phyloP scores from a whole-genome alignment of 1,284 basidiomycete genomes.

The Chiua sp. region DNA sequence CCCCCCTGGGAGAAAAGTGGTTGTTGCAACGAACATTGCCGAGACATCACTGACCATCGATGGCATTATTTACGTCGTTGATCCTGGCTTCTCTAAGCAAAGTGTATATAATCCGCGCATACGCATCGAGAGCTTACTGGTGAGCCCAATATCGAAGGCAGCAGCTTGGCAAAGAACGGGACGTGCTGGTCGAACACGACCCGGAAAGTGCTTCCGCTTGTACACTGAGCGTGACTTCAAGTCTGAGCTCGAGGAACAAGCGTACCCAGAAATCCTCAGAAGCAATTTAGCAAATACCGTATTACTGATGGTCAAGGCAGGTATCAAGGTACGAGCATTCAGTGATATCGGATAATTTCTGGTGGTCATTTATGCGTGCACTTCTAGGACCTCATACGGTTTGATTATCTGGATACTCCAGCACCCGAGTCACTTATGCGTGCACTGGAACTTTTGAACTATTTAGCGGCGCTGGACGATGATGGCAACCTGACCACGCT shows the following conservation, averaged over 20 bases:
- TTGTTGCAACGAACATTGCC: constrained; percentile 97
- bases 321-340: constrained; percentile 63
- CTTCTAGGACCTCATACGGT: constrained; percentile 81
- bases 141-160: constrained; percentile 96
- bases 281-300: constrained; percentile 96
- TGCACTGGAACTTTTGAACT: constrained; percentile 94
- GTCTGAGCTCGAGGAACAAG: constrained; percentile 94
- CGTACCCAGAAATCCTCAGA: constrained; percentile 94
- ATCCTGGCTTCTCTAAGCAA: constrained; percentile 97
- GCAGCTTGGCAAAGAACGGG: constrained; percentile 97
- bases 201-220: constrained; percentile 96
- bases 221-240: constrained; percentile 99
- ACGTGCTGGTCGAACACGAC: constrained; percentile 94
- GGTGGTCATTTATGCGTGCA: constrained; percentile 1
- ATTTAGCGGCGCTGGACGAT: constrained; percentile 92
- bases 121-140: constrained; percentile 93
- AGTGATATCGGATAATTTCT: constrained; percentile 6
- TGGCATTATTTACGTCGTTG: constrained; percentile 98
- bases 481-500: constrained; percentile 91
- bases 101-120: constrained; percentile 98
- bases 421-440: constrained; percentile 99
- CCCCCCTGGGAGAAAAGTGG: constrained; percentile 91
- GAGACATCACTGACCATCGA: constrained; percentile 99
- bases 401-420: constrained; percentile 97
- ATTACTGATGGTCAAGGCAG: constrained; percentile 93